Conservation (phyloP, 176 grass and related monocot genomes). For the Eragrostis curvula region DNA sequence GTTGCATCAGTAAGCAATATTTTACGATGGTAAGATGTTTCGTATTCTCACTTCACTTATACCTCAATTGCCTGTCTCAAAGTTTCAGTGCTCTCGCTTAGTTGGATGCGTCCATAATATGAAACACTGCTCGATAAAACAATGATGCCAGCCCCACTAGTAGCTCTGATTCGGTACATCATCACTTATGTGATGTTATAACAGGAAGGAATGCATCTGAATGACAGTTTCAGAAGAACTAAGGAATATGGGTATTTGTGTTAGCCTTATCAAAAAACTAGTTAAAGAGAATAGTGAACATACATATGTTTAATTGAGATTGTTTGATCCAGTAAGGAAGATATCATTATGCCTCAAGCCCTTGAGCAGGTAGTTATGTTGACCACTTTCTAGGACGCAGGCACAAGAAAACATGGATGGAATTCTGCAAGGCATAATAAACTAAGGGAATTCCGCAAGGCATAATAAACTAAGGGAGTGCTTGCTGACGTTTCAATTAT, state of each 20-base stretch:
- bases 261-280: background rate
- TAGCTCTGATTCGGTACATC: conserved; percentile 11
- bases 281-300: background rate
- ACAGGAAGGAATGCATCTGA: background rate
- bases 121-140: background rate
- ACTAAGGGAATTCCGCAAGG: background rate
- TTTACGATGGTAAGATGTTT: conserved; percentile 74
- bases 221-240: background rate
- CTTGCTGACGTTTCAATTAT: no score
- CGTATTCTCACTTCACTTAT: conserved; percentile 28
- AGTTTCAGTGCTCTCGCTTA: conserved; percentile 1
- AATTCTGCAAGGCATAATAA: background rate
- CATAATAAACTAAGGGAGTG: conserved; percentile 17
- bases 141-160: background rate
- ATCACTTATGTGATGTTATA: background rate
- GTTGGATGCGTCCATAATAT: conserved; percentile 17
- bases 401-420: background rate
- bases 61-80: background rate
- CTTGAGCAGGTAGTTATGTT: background rate
- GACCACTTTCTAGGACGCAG: background rate
- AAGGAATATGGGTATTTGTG: background rate
- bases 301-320: background rate
- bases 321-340: background rate
- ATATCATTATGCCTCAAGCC: background rate
- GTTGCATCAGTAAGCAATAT: conserved; percentile 77